Evolutionary conservation across 305 asterid genomes (phyloP).

Genomic region (Fraxinus platypoda): DNA sequence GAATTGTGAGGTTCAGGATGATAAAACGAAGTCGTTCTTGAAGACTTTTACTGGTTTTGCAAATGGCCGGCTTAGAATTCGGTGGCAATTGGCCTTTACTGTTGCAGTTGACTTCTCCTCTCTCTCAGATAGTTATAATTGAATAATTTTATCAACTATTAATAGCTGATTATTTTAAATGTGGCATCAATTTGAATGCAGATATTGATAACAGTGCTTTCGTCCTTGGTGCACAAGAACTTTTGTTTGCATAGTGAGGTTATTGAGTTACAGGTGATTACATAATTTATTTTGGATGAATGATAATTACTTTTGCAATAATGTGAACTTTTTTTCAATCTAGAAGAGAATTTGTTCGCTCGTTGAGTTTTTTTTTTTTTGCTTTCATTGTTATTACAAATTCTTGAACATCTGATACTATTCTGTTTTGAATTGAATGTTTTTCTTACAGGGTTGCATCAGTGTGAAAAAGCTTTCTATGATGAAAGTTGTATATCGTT

Average conservation of each 20-base stretch:
- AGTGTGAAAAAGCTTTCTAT: background rate
- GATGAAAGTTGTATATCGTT: background rate
- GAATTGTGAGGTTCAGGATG: slow-evolving; percentile 29
- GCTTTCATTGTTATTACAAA: background rate
- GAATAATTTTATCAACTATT: background rate
- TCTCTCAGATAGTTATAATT: background rate
- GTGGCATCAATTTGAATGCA: slow-evolving; percentile 40
- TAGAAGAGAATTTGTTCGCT: background rate
- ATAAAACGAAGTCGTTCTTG: slow-evolving; percentile 24
- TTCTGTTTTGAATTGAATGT: background rate
- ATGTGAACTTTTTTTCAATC: background rate
- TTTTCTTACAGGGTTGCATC: background rate
- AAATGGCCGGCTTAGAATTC: slow-evolving; percentile 36
- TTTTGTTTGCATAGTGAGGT: slow-evolving; percentile 51
- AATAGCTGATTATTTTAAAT: background rate
- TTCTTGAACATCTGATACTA: background rate
- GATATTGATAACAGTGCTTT: slow-evolving; percentile 45
- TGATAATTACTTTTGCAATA: background rate
- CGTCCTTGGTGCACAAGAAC: slow-evolving; percentile 55
- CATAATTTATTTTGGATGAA: background rate
- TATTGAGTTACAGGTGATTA: slow-evolving; percentile 55
- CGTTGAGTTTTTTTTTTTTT: background rate
- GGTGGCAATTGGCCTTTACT: slow-evolving; percentile 49
- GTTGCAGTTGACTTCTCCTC: slow-evolving; percentile 40
- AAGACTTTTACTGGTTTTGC: slow-evolving; percentile 33